Conservation (phyloP, 441 rosid species). For the Populus hybrid region DNA sequence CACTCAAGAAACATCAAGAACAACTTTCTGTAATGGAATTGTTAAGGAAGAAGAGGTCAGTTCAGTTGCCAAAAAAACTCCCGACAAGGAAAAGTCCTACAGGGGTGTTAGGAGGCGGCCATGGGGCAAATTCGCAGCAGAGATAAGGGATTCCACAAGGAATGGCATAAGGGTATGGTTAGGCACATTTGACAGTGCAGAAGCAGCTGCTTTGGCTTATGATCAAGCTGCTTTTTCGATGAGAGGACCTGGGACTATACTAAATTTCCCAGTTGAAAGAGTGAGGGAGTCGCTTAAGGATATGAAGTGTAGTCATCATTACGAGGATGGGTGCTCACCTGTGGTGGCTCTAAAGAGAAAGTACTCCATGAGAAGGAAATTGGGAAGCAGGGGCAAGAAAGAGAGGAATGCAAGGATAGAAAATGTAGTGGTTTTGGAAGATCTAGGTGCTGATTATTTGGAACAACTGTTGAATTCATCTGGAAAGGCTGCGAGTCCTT, state of each 20-base stretch:
- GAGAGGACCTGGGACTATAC: constrained; percentile 75
- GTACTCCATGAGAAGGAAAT: constrained; percentile 67
- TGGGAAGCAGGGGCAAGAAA: constrained; percentile 40
- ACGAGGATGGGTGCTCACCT: constrained; percentile 71
- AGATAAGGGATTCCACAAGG: constrained; percentile 85
- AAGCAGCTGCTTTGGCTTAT: constrained; percentile 87
- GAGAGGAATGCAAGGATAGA: constrained; percentile 35
- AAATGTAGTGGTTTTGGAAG: constrained; percentile 69
- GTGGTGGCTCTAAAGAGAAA: constrained; percentile 81
- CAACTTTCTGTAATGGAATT: background rate
- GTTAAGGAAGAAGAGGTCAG: constrained; percentile 52
- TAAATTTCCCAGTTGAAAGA: constrained; percentile 74
- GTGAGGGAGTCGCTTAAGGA: constrained; percentile 67
- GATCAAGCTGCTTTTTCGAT: constrained; percentile 89
- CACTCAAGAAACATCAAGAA: constrained; percentile 26
- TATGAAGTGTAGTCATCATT: constrained; percentile 31
- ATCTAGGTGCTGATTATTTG: constrained; percentile 73
- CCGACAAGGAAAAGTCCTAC: constrained; percentile 44
- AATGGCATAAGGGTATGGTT: constrained; percentile 81
- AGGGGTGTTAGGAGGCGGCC: constrained; percentile 89
- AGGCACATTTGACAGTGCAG: constrained; percentile 88
- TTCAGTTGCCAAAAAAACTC: constrained; percentile 31
- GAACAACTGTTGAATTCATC: constrained; percentile 63
- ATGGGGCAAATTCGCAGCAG: constrained; percentile 94
- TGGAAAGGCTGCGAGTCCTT: constrained; percentile 25